Evolutionary conservation across 306 rosid species (phyloP).

Genomic region (Cucumis sativus): DNA sequence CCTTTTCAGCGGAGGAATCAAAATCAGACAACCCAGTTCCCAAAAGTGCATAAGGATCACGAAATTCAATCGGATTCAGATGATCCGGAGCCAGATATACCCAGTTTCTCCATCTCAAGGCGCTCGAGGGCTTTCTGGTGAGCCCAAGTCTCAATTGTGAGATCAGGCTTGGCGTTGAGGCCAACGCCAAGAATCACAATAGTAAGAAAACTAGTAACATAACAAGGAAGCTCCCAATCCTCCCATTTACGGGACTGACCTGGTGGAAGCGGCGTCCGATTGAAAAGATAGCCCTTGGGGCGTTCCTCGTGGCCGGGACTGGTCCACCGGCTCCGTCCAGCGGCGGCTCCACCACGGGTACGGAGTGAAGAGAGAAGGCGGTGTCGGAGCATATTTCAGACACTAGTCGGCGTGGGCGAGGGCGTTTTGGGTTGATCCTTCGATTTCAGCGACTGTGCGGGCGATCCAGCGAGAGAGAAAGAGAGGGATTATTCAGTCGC

Average conservation of each 20-base stretch:
- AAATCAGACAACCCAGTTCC: constrained; percentile 13
- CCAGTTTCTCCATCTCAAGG: constrained; percentile 49
- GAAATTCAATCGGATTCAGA: constrained; percentile 29
- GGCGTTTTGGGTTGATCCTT: constrained; percentile 17
- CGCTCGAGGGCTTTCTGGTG: constrained; percentile 96
- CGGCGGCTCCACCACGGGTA: constrained; percentile 48
- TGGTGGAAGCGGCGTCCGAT: constrained; percentile 57
- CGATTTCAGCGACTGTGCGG: neutral
- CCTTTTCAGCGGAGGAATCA: constrained; percentile 3
- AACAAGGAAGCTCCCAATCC: constrained; percentile 99
- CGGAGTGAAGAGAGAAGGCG: constrained; percentile 52
- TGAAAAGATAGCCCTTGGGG: constrained; percentile 74
- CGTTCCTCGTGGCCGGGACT: constrained; percentile 73
- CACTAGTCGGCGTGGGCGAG: constrained; percentile 30
- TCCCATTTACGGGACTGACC: constrained; percentile 94
- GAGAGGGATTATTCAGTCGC: neutral
- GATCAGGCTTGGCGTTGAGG: constrained; percentile 96
- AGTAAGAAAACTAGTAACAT: constrained; percentile 88
- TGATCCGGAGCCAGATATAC: constrained; percentile 23
- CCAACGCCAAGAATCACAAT: constrained; percentile 98
- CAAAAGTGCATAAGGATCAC: constrained; percentile 12
- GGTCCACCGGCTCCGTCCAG: constrained; percentile 74
- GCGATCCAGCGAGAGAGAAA: neutral
- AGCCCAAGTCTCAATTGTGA: constrained; percentile 97
- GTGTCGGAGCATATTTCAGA: constrained; percentile 65